Evolutionary conservation across 1,284 basidiomycete species (phyloP), one percentile per base, ranked within the genome.

Genomic region (Tylopilus sp.): DNA sequence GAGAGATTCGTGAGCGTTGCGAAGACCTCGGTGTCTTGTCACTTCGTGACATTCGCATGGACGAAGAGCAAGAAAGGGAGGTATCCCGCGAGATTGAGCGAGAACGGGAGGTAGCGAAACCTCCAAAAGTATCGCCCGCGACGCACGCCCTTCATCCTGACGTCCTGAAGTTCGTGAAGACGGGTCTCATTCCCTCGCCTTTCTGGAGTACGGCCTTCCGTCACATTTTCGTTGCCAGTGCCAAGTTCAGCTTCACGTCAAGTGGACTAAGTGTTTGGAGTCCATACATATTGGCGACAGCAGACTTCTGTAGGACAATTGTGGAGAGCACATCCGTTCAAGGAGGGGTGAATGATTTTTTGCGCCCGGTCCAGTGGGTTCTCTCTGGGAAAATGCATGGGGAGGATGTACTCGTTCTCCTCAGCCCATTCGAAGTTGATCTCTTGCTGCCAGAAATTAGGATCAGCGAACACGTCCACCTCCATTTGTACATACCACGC

Each of bases 11-110:
- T 4, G 29, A 52, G 13, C 44, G 17, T 10, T 52, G 50, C 9
- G 25, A 33, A 40, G 28, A 26, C 19, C 31, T 52, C 1, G 44
- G 43, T 10, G 31, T 35, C 3, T 14, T 48, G 17, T 41, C 31
- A 2, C 44, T 42, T 20, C 37, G 7, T 3, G 32, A 52, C 15
- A 14, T 26, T 20, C 31, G 26, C 7, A 26, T 48, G 33, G 41
- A 50, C 10, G 41, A 43, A 37, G 48, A 50, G 24, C 48, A 49
- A 22, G 48, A 42, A 22, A 20, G 40, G 25, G 48, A 49, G n/a
- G 48, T 43, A 10, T 43, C 11, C 6, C 41, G 48, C 20, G 41
- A 52, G 22, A 41, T 50, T 15, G 40, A 39, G 31, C 32, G n/a
- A 4, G 48, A 49, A 14, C 35, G 26, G 8, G 35, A 25, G 10